Evolutionary conservation across 495 filamentous ascomycete species (phyloP).

Genomic region (Cenococcum geophilum): DNA sequence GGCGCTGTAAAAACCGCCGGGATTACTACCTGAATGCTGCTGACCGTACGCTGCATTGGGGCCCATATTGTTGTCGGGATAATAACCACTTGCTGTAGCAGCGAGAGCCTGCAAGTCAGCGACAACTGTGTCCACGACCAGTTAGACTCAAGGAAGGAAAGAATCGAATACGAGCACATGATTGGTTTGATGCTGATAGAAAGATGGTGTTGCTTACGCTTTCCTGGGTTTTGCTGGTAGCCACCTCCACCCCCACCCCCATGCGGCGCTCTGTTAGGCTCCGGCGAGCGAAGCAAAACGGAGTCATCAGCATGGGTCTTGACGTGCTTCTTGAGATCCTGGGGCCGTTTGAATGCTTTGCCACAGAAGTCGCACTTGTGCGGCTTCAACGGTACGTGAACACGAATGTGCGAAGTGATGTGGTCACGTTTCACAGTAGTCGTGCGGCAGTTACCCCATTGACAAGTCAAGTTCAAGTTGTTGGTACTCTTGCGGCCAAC

Average conservation of each 20-base stretch:
- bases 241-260: conserved; percentile 53
- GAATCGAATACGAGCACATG: conserved; percentile 7
- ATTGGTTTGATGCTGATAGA: background rate
- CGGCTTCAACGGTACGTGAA: conserved; percentile 95
- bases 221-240: conserved; percentile 48
- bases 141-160: conserved; percentile 31
- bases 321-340: conserved; percentile 99
- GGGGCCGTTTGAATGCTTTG: conserved; percentile 98
- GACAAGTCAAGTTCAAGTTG: conserved; percentile 94
- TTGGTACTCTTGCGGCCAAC: conserved; percentile 98
- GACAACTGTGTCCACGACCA: conserved; percentile 30
- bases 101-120: conserved; percentile 48
- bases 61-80: conserved; percentile 31
- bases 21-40: conserved; percentile 28
- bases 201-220: conserved; percentile 47
- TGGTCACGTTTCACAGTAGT: conserved; percentile 99
- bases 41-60: conserved; percentile 26
- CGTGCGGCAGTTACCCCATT: conserved; percentile 92
- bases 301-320: conserved; percentile 99
- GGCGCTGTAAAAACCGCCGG: conserved; percentile 52
- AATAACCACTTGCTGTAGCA: conserved; percentile 40
- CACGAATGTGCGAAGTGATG: conserved; percentile 98
- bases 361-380: conserved; percentile 98
- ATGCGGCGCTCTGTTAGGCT: conserved; percentile 48
- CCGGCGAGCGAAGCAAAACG: conserved; percentile 72